A percentile compares a stretch with the other conserved stretches of the same genome.
Evolutionary conservation across 805 yeast genomes (phyloP).

Genomic region (Zygosaccharomyces pseudorouxii): DNA sequence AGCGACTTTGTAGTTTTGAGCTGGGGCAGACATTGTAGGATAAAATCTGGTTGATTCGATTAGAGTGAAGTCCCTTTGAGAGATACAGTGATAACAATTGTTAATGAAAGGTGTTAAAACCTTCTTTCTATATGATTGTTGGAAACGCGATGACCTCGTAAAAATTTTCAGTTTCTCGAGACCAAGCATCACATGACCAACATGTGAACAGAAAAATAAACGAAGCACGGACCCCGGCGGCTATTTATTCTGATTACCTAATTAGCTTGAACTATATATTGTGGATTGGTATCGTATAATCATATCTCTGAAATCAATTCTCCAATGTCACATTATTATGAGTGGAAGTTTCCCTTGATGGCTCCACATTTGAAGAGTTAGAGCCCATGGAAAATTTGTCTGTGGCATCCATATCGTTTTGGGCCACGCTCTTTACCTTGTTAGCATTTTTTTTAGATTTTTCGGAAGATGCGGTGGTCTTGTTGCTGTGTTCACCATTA

Average conservation of each 20-base stretch:
- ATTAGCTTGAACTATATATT: neutral
- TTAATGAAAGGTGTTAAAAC: neutral
- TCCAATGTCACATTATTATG: neutral
- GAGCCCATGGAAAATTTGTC: neutral
- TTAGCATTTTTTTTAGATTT: slow-evolving; percentile 6
- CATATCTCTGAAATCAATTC: neutral
- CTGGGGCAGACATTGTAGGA: slow-evolving; percentile 50
- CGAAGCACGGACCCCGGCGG: neutral
- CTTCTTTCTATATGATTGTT: neutral
- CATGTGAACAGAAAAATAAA: neutral
- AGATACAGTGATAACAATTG: neutral
- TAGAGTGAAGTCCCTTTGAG: neutral
- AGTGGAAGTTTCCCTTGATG: neutral
- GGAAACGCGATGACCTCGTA: slow-evolving; percentile 3
- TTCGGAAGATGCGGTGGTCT: neutral
- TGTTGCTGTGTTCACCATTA: slow-evolving; percentile 1
- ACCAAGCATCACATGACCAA: neutral
- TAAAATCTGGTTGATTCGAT: slow-evolving; percentile 1
- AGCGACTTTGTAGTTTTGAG: slow-evolving; percentile 86
- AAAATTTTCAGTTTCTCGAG: slow-evolving; percentile 4
- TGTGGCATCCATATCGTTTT: neutral
- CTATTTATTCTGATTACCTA: neutral
- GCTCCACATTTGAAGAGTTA: neutral
- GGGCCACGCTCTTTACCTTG: neutral
- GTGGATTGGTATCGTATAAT: neutral